A percentile compares a stretch with the other conserved stretches of the same genome.
Evolutionary conservation across 495 filamentous ascomycete genomes (phyloP).

Genomic region (Darksidea phi): DNA sequence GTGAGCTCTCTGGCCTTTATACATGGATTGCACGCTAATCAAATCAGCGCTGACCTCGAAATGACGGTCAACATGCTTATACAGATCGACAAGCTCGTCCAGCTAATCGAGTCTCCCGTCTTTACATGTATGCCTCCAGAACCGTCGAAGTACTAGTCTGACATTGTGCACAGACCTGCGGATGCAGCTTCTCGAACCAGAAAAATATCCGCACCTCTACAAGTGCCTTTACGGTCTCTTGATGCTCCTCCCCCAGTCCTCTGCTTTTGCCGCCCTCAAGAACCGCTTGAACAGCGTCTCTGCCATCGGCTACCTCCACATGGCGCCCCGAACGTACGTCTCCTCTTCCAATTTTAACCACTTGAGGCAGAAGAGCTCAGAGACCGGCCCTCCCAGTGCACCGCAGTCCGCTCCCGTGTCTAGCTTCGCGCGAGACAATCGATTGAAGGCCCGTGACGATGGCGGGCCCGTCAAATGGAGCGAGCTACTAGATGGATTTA

Average conservation of each 20-base stretch:
- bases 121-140: conserved; percentile 70
- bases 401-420: conserved; percentile 36
- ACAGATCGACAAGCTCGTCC: conserved; percentile 98
- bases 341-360: conserved; percentile 40
- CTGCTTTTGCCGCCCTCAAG: conserved; percentile 93
- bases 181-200: conserved; percentile 95
- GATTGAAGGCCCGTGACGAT: conserved; percentile 82
- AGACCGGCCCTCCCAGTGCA: conserved; percentile 29
- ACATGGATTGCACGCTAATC: conserved; percentile 44
- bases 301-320: conserved; percentile 93
- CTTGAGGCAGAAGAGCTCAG: conserved; percentile 39
- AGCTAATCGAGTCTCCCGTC: conserved; percentile 94
- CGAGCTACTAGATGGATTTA: conserved; percentile 96
- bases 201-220: conserved; percentile 92
- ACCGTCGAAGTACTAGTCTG: neutral
- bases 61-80: conserved; percentile 99
- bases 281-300: conserved; percentile 95
- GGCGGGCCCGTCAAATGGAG: conserved; percentile 76
- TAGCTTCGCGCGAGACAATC: conserved; percentile 71
- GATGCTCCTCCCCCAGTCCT: conserved; percentile 97
- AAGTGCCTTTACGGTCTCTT: conserved; percentile 97
- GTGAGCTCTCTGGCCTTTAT: conserved; percentile 49
- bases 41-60: conserved; percentile 82
- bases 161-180: conserved; percentile 66
- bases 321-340: conserved; percentile 77